A percentile compares a stretch with the other conserved stretches of the same genome.
phyloP scores from a whole-genome alignment of 164 flowering plant genomes.

The Amborella trichopoda region DNA sequence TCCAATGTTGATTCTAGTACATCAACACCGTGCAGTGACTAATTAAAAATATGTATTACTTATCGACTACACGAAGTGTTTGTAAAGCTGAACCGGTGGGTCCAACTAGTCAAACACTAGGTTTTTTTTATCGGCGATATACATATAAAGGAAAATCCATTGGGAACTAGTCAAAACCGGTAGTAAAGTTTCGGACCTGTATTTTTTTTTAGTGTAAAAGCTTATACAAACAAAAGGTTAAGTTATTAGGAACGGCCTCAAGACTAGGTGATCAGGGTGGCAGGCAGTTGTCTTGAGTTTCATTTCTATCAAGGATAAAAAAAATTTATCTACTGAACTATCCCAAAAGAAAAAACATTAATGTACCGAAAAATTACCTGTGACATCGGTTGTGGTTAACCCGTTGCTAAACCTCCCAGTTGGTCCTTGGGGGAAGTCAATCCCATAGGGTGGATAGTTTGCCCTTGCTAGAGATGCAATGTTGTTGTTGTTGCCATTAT shows the following conservation, averaged over 20 bases:
- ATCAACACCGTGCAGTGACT: too few relatives aligned
- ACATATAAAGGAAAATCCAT: too few relatives aligned
- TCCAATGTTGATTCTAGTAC: too few relatives aligned
- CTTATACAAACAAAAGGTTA: background rate
- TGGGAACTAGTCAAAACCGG: too few relatives aligned
- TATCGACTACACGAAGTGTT: too few relatives aligned
- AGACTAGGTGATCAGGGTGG: background rate
- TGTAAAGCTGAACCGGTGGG: too few relatives aligned
- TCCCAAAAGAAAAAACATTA: background rate
- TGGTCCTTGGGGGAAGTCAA: conserved; percentile 54
- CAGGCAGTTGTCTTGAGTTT: background rate
- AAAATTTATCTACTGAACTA: background rate
- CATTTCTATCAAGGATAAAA: background rate
- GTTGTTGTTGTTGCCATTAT: conserved; percentile 67
- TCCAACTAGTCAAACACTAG: too few relatives aligned
- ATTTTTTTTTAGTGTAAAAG: background rate
- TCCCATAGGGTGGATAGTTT: conserved; percentile 62
- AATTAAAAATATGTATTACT: too few relatives aligned
- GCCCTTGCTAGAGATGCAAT: conserved; percentile 50
- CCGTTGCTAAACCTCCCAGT: conserved; percentile 32
- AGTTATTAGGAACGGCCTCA: too few relatives aligned
- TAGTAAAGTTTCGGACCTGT: background rate
- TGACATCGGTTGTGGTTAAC: conserved; percentile 43
- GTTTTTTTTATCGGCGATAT: too few relatives aligned
- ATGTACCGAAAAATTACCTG: conserved; percentile 22